phyloP scores from a whole-genome alignment of 225 moss, liverwort and hornwort species.

The Pseudisothecium myosuroides region DNA sequence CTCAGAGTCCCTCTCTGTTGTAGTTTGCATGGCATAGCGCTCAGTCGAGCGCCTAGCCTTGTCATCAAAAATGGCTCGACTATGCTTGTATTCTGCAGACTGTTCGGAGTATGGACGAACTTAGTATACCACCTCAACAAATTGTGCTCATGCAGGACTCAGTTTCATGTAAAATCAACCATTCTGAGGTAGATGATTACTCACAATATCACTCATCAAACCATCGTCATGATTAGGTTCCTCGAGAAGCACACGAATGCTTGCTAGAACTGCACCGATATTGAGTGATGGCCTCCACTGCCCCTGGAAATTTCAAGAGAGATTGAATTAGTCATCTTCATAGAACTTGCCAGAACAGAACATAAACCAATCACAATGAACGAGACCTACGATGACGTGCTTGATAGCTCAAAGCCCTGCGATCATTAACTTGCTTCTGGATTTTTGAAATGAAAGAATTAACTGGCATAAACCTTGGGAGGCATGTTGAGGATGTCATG shows the following conservation, averaged over 20 bases:
- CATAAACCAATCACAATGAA: not conserved
- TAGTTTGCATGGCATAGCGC: slow-evolving; percentile 44
- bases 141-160: not conserved
- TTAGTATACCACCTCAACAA: not conserved
- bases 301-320: slow-evolving; percentile 31
- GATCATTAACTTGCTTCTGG: not conserved
- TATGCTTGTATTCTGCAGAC: slow-evolving; percentile 84
- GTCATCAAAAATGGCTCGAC: slow-evolving; percentile 57
- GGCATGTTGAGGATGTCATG: slow-evolving; percentile 94
- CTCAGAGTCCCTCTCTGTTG: not conserved
- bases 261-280: slow-evolving; percentile 66
- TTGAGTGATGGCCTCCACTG: slow-evolving; percentile 86
- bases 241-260: slow-evolving; percentile 75
- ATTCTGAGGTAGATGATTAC: not conserved
- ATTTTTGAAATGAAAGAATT: not conserved
- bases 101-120: slow-evolving; percentile 6
- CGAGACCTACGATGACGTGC: not conserved
- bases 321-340: not conserved
- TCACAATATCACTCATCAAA: slow-evolving; percentile 90
- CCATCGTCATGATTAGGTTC: slow-evolving; percentile 91
- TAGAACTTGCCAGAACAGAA: not conserved
- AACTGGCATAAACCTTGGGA: slow-evolving; percentile 44
- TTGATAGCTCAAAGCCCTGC: not conserved
- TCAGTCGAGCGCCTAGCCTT: slow-evolving; percentile 67
- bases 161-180: not conserved